A percentile compares a stretch with the other conserved stretches of the same genome.
Evolutionary conservation across 2,329 filamentous ascomycete species (phyloP).

Genomic region (Emericellopsis atlantica): DNA sequence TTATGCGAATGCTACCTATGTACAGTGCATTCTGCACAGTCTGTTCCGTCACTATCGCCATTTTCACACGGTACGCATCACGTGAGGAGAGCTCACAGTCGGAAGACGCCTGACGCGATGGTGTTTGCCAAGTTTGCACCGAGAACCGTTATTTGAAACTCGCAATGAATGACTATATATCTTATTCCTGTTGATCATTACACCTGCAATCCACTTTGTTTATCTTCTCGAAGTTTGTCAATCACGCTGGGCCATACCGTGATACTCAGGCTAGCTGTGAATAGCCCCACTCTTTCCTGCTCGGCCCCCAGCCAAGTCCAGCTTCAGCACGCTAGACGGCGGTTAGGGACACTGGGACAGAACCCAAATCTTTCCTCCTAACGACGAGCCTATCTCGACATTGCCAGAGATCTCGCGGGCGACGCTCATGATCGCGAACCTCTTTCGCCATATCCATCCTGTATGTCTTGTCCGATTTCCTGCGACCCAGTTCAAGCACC

Average conservation of each 20-base stretch:
- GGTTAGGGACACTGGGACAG: conserved; percentile 4
- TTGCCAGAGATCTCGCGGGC: neutral
- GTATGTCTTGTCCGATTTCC: conserved; percentile 1
- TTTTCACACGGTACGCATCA: conserved; percentile 10
- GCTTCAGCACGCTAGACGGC: conserved; percentile 3
- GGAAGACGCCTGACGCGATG: conserved; percentile 1
- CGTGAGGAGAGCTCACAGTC: conserved; percentile 19
- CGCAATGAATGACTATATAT: no score
- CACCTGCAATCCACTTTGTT: no score
- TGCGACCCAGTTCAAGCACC: neutral
- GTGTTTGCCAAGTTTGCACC: no score
- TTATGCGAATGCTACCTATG: conserved; percentile 9
- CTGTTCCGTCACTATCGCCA: neutral
- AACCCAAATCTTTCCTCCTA: conserved; percentile 1
- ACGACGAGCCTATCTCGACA: neutral
- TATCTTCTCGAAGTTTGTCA: no score
- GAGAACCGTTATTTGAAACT: no score
- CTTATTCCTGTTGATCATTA: no score
- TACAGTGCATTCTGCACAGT: neutral
- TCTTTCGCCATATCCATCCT: neutral
- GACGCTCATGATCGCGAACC: neutral
- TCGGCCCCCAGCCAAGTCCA: neutral
- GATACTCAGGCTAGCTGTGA: neutral
- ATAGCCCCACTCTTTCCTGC: conserved; percentile 2
- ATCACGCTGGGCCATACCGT: no score